Percentiles rank a stretch among this genome's conserved stretches.
Conservation (phyloP, 345 rosid genomes). For the Kernera saxatilis region DNA sequence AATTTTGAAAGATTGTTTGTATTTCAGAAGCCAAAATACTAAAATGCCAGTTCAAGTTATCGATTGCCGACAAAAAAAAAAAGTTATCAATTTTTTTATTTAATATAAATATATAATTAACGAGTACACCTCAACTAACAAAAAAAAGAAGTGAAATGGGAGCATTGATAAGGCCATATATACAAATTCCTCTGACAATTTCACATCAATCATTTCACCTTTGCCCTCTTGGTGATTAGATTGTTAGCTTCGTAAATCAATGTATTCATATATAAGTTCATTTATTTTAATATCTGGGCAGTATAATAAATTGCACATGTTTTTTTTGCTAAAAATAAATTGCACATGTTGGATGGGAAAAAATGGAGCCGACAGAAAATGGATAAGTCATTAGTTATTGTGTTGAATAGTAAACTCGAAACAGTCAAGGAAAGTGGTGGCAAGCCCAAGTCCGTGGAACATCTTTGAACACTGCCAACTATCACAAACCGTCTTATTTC, state of each 20-base stretch:
- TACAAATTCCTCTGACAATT: background rate
- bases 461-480: constrained; percentile 1
- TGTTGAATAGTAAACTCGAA: constrained; percentile 7
- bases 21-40: background rate
- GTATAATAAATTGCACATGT: background rate
- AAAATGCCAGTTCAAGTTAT: background rate
- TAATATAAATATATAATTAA: background rate
- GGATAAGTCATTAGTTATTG: background rate
- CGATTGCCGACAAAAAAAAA: too few relatives aligned
- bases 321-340: too few relatives aligned
- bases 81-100: too few relatives aligned
- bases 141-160: background rate
- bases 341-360: background rate
- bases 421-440: constrained; percentile 22
- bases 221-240: background rate
- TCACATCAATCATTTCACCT: background rate
- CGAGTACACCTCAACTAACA: background rate
- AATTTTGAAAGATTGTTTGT: background rate
- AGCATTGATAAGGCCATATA: background rate
- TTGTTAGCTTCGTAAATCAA: background rate
- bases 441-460: constrained; percentile 1
- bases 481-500: background rate
- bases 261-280: background rate
- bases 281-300: background rate
- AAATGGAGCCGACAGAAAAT: background rate